Evolutionary conservation across 176 grass and related monocot species (phyloP).

Genomic region (Lolium multiflorum): DNA sequence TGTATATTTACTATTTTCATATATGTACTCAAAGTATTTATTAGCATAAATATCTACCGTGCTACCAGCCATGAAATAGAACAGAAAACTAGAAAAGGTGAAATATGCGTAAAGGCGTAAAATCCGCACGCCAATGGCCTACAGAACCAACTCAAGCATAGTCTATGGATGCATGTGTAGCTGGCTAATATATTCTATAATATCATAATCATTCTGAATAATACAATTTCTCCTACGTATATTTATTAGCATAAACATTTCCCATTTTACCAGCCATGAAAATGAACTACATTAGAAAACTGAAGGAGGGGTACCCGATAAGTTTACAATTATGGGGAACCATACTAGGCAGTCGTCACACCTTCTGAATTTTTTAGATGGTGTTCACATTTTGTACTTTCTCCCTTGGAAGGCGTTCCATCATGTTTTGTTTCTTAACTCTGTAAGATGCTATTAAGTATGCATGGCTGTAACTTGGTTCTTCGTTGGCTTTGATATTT

Average conservation of each 20-base stretch:
- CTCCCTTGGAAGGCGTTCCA: neutral
- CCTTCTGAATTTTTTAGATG: neutral
- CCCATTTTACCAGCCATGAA: neutral
- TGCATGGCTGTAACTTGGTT: neutral
- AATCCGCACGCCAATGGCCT: neutral
- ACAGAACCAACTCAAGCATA: neutral
- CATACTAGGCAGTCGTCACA: neutral
- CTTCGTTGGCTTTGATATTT: conserved; percentile 13
- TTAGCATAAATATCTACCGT: neutral
- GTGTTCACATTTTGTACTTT: neutral
- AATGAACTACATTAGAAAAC: conserved; percentile 5
- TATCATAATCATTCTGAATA: neutral
- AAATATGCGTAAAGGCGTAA: neutral
- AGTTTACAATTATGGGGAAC: neutral
- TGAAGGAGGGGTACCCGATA: neutral
- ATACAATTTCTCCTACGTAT: neutral
- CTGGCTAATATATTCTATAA: no score
- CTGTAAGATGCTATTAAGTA: neutral
- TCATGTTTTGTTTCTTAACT: neutral
- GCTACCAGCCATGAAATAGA: neutral
- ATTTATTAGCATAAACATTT: conserved; percentile 1
- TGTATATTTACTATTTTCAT: neutral
- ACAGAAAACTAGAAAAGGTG: conserved; percentile 19
- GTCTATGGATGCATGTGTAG: neutral
- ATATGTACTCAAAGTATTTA: neutral